Percentiles rank a stretch among this genome's conserved stretches.
Evolutionary conservation across 768 basidiomycete species (phyloP).

Genomic region (Tubosaeta sp.): DNA sequence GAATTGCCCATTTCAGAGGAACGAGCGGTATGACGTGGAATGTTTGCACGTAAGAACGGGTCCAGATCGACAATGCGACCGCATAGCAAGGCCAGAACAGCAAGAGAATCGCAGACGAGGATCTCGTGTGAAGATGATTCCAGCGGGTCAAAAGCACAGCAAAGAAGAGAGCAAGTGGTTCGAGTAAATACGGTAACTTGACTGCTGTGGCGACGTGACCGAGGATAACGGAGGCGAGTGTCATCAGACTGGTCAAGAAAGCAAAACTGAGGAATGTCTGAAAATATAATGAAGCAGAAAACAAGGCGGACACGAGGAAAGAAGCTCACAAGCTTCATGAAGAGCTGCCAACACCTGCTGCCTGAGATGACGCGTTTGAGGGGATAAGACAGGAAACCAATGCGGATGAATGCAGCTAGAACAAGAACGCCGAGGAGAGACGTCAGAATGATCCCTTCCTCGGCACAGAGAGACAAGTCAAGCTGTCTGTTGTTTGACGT

Average conservation of each 20-base stretch:
- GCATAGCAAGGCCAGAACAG: conserved; percentile 80
- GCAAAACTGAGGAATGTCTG: conserved; percentile 51
- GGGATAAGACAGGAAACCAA: conserved; percentile 27
- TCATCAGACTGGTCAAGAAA: conserved; percentile 41
- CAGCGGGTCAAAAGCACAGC: conserved; percentile 51
- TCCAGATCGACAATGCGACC: conserved; percentile 46
- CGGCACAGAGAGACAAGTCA: not conserved
- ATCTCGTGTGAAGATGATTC: conserved; percentile 68
- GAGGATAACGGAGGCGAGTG: conserved; percentile 37
- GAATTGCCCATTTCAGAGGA: conserved; percentile 40
- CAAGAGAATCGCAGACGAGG: conserved; percentile 68
- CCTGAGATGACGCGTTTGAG: conserved; percentile 34
- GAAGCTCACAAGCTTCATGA: conserved; percentile 62
- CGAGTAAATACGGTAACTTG: conserved; percentile 50
- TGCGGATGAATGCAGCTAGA: conserved; percentile 38
- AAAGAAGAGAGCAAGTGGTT: conserved; percentile 49
- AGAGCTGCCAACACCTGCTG: conserved; percentile 49
- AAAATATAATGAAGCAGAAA: not conserved
- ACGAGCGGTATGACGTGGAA: conserved; percentile 37
- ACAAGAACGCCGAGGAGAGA: conserved; percentile 45
- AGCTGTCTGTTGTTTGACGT: not conserved
- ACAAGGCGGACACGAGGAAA: not conserved
- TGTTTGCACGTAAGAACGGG: conserved; percentile 47
- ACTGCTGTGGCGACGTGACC: conserved; percentile 36
- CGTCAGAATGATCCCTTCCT: conserved; percentile 66